Evolutionary conservation across 2,329 filamentous ascomycete genomes (phyloP).

Genomic region (Lasiodiplodia hormozganensis): DNA sequence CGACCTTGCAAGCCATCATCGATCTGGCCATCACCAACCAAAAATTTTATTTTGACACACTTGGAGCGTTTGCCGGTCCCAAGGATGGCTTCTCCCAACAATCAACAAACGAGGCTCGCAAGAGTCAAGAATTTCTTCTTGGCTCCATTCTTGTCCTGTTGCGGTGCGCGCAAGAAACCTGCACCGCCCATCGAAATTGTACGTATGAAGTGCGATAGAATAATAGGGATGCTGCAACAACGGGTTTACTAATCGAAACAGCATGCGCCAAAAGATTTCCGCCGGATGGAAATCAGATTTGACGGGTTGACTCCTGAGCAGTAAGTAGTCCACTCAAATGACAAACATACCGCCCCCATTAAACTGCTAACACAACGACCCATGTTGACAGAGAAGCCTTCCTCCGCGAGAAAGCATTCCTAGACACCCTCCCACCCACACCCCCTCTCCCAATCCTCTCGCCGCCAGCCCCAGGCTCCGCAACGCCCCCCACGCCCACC

Average conservation of each 20-base stretch:
- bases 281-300: constrained; percentile 38
- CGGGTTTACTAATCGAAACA: neutral
- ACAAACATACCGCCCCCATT: neutral
- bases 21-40: neutral
- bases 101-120: constrained; percentile 10
- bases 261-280: constrained; percentile 28
- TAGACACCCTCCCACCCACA: constrained; percentile 38
- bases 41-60: constrained; percentile 13
- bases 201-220: constrained; percentile 10
- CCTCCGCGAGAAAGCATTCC: constrained; percentile 42
- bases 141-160: constrained; percentile 39
- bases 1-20: constrained; percentile 18
- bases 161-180: constrained; percentile 29
- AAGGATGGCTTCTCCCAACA: neutral
- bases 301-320: constrained; percentile 41
- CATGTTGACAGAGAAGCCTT: constrained; percentile 33
- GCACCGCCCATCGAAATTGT: constrained; percentile 36
- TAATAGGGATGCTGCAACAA: constrained; percentile 30
- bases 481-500: neutral
- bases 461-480: neutral
- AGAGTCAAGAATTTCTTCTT: constrained; percentile 6
- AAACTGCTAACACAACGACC: neutral
- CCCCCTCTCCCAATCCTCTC: constrained; percentile 34
- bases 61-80: neutral
- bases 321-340: constrained; percentile 30